Base-by-base conservation (phyloP, 176 grass and related monocot genomes). In the Bromus sterilis region DNA sequence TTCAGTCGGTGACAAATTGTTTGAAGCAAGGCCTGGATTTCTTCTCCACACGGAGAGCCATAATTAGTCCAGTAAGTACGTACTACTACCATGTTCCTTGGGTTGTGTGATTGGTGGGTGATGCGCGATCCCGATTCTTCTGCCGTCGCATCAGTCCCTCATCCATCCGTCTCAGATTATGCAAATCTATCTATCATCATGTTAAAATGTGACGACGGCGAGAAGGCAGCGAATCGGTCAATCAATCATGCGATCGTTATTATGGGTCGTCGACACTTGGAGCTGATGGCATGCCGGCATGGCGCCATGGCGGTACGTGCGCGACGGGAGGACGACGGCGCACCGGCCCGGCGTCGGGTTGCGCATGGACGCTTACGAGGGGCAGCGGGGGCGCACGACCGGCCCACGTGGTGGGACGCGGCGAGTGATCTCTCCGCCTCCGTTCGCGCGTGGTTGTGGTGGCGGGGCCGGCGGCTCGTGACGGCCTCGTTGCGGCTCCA, bases 341-440 rank as follows among this genome's bases (percentile, higher is more conserved):
- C 66, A 41, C 34, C 30, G 12, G 29, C 24, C 15, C 51, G 10
- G 33, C 31, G 79, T 43, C 53, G 35, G 24, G 79, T 56, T 65
- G 86, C 66, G 65, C 74, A 32, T 35, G 75, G 51, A 49, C 7
- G 70, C 46, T 21, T 46, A 15, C 68, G n/a, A 1, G 49, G 66
- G 3, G 9, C 28, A 31, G 18, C 53, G 29, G 43, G 35, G 44
- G 79, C 66, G 63, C 51, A 11, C 71, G 35, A 24, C 65, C 71
- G 35, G 18, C 65, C 46, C 75, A 76, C 81, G 86, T 84, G 86
- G 81, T 88, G 81, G 86, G 76, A 48, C 75, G 78, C 75, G 74
- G 56, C 28, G 26, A 76, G 56, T 21, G 26, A 76, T 81, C 71
- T 81, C 36, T 2, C 10, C 53, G 6, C 12, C 4, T 7, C 78